Evolutionary conservation across 257 asterid genomes (phyloP), one percentile per base, ranked within the genome.

Genomic region (Rehmannia glutinosa): DNA sequence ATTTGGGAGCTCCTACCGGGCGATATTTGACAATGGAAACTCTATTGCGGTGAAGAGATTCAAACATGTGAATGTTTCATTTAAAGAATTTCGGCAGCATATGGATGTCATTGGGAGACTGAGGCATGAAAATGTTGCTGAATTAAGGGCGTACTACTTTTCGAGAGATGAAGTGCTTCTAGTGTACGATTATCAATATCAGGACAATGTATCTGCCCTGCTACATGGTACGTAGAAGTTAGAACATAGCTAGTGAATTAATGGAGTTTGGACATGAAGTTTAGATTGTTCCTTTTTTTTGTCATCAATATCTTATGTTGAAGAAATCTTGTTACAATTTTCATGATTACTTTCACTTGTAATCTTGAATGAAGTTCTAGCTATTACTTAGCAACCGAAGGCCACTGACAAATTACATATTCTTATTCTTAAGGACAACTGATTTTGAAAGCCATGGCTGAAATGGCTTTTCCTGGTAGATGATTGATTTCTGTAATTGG

Each of bases 141-240:
- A 66, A 23, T 42, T 69, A 32, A 54, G 62, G 57, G 76, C 76
- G 30, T 69, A 61, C 51, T 69, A 46, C 53, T 54, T 42, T 53
- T 56, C 73, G 8, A 42, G 42, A 30, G 54, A 70, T 32, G 80
- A 69, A 55, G 68, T 68, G 41, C 32, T 74, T 33, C 45, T 74
- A 45, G 65, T 68, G 19, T 68, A 30, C 20, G 74, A 74, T 39
- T 59, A 67, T 28, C 50, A 66, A n/a, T 41, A 69, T 33, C 39
- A 23, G 66, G 59, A 47, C 12, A 75, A 46, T 36, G 57, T 75
- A 28, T 58, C 69, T 54, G 56, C 75, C 8, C 41, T 64, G 66
- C 64, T 75, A 25, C 80, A 75, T 64, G 23, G 72, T 69, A 56
- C 19, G 16, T 53, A 12, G 1, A 24, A 53, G 6, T 1, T 35